Conservation (phyloP, 352 stramenopile genomes). For the Phytophthora tentaculata region DNA sequence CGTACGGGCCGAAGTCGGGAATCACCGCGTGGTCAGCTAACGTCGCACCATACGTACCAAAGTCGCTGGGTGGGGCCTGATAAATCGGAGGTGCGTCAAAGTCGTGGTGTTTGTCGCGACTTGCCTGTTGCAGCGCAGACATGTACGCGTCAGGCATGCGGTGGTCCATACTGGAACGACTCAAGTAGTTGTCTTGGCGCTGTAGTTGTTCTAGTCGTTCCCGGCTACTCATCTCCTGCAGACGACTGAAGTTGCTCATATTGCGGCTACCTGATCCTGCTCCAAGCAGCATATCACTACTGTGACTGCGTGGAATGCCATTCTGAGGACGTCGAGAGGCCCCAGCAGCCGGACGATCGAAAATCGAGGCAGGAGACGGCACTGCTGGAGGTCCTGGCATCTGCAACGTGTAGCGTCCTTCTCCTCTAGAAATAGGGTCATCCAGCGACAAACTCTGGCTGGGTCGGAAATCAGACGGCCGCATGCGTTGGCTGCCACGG, state of each 20-base stretch:
- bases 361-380: slow-evolving; percentile 56
- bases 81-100: slow-evolving; percentile 37
- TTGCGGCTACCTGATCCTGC: slow-evolving; percentile 9
- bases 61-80: slow-evolving; percentile 32
- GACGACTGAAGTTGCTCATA: slow-evolving; percentile 41
- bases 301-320: slow-evolving; percentile 28
- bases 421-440: slow-evolving; percentile 39
- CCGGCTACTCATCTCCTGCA: slow-evolving; percentile 42
- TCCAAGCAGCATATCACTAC: slow-evolving; percentile 35
- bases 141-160: slow-evolving; percentile 44
- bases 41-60: slow-evolving; percentile 31
- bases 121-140: slow-evolving; percentile 39
- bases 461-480: slow-evolving; percentile 45
- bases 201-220: slow-evolving; percentile 39
- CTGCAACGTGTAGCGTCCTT: slow-evolving; percentile 42
- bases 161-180: slow-evolving; percentile 30
- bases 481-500: slow-evolving; percentile 39
- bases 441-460: slow-evolving; percentile 46
- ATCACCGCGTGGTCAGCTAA: slow-evolving; percentile 21
- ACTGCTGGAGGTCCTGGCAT: slow-evolving; percentile 30
- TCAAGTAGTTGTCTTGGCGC: slow-evolving; percentile 32
- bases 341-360: slow-evolving; percentile 54
- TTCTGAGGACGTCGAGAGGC: slow-evolving; percentile 19
- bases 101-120: slow-evolving; percentile 38
- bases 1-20: slow-evolving; percentile 35